These are phyloP conservation scores for Nicotiana benthamiana DNA, from an alignment of 257 asterid species.

Conservation along the genomic window DNA sequence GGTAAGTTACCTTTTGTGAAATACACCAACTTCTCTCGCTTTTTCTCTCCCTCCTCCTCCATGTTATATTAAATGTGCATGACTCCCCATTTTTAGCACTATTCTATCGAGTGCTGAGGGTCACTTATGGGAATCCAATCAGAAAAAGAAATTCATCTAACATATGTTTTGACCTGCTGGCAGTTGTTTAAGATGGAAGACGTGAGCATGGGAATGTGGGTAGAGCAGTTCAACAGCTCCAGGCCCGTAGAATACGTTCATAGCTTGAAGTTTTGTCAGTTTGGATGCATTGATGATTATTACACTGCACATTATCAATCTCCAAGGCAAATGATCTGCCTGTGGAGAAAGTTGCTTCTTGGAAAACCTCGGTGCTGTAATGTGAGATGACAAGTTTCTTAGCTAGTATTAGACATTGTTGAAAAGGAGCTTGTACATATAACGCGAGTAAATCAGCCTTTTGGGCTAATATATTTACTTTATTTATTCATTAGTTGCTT, in stretches of 20 bases:
- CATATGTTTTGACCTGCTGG: background rate
- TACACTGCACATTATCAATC: slow-evolving; percentile 89
- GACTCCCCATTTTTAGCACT: background rate
- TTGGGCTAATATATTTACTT: background rate
- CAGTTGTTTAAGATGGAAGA: slow-evolving; percentile 98
- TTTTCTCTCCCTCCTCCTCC: background rate
- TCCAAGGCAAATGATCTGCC: slow-evolving; percentile 91
- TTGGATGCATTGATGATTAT: slow-evolving; percentile 79
- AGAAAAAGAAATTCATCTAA: background rate
- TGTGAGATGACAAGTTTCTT: slow-evolving; percentile 51
- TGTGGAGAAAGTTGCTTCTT: slow-evolving; percentile 66
- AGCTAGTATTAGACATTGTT: background rate
- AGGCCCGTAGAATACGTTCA: slow-evolving; percentile 60
- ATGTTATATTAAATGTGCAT: background rate
- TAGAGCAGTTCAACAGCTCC: slow-evolving; percentile 61
- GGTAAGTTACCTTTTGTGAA: slow-evolving; percentile 27
- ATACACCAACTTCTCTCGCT: background rate
- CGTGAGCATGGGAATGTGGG: slow-evolving; percentile 99
- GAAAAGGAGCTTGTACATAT: slow-evolving; percentile 13
- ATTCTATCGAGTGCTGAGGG: background rate
- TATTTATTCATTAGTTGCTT: slow-evolving; percentile 4
- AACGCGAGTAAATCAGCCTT: background rate
- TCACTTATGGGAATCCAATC: background rate
- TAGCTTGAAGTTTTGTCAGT: slow-evolving; percentile 87
- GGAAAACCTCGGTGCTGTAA: slow-evolving; percentile 78